phyloP scores from a whole-genome alignment of 2,329 filamentous ascomycete genomes.

The Blumeriella jaapii region DNA sequence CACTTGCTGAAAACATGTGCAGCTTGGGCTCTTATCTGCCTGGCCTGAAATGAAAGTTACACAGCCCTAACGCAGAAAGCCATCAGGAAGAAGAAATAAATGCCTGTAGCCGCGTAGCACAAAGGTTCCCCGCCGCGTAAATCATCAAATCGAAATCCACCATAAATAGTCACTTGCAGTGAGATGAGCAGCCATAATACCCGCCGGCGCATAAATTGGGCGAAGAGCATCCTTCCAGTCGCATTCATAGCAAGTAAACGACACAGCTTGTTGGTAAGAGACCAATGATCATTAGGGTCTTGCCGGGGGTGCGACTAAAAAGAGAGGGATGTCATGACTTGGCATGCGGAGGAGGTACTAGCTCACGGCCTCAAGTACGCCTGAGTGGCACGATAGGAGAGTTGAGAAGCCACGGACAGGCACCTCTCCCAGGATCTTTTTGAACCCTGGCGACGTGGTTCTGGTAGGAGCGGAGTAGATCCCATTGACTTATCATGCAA shows the following conservation, averaged over 20 bases:
- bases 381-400: slow-evolving; percentile 8
- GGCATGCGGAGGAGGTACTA: slow-evolving; percentile 5
- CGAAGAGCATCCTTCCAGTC: slow-evolving; percentile 5
- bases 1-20: no score
- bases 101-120: slow-evolving; percentile 9
- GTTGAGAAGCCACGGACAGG: slow-evolving; percentile 5
- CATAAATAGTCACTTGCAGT: slow-evolving; percentile 9
- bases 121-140: slow-evolving; percentile 1
- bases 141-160: slow-evolving; percentile 9
- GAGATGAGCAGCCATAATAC: not conserved
- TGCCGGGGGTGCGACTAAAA: not conserved
- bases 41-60: slow-evolving; percentile 4
- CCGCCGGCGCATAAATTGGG: slow-evolving; percentile 1
- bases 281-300: slow-evolving; percentile 1
- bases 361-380: slow-evolving; percentile 7
- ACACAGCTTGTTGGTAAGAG: no score
- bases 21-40: slow-evolving; percentile 11
- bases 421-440: not conserved
- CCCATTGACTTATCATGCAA: no score
- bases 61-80: slow-evolving; percentile 8
- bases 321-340: slow-evolving; percentile 2
- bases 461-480: not conserved
- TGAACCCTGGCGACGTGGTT: not conserved
- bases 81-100: slow-evolving; percentile 7
- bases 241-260: no score